Percentiles rank a stretch among this genome's conserved stretches.
Evolutionary conservation across 768 basidiomycete species (phyloP).

Genomic region (Amanita fuliginea): DNA sequence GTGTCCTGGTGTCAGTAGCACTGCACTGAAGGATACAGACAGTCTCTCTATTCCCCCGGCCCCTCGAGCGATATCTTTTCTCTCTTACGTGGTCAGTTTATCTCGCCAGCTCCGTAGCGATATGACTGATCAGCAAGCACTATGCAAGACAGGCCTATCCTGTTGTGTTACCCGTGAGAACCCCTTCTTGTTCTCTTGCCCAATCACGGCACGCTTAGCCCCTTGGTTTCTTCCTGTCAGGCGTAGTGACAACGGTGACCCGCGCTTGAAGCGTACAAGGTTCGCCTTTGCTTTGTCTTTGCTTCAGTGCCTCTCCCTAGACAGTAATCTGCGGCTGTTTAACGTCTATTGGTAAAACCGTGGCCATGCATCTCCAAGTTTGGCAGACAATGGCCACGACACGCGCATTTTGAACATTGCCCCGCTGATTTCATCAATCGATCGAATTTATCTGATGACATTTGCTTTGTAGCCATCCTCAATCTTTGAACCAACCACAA

Average conservation of each 20-base stretch:
- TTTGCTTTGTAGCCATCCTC: slow-evolving; percentile 4
- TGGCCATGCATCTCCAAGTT: slow-evolving; percentile 15
- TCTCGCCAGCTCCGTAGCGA: too few relatives aligned
- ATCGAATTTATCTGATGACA: slow-evolving; percentile 8
- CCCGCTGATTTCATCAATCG: slow-evolving; percentile 4
- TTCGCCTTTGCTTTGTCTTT: slow-evolving; percentile 9
- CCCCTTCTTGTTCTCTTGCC: slow-evolving; percentile 18
- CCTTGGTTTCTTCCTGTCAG: slow-evolving; percentile 20
- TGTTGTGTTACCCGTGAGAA: slow-evolving; percentile 26
- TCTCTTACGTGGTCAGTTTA: neutral
- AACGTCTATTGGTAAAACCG: slow-evolving; percentile 8
- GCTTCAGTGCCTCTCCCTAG: neutral
- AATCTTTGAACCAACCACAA: slow-evolving; percentile 5
- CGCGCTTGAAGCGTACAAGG: slow-evolving; percentile 50
- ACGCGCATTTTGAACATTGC: slow-evolving; percentile 4
- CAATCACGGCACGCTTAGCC: slow-evolving; percentile 1
- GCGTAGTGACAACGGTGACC: slow-evolving; percentile 62
- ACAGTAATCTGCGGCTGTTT: slow-evolving; percentile 6
- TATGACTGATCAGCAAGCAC: slow-evolving; percentile 13
- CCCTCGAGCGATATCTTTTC: slow-evolving; percentile 13
- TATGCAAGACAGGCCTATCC: too few relatives aligned
- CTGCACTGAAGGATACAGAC: slow-evolving; percentile 4
- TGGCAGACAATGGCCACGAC: slow-evolving; percentile 21
- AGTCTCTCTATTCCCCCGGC: slow-evolving; percentile 7
- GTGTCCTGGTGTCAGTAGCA: neutral